Conservation (phyloP, 2,329 filamentous ascomycete genomes). For the Penicillium decumbens region DNA sequence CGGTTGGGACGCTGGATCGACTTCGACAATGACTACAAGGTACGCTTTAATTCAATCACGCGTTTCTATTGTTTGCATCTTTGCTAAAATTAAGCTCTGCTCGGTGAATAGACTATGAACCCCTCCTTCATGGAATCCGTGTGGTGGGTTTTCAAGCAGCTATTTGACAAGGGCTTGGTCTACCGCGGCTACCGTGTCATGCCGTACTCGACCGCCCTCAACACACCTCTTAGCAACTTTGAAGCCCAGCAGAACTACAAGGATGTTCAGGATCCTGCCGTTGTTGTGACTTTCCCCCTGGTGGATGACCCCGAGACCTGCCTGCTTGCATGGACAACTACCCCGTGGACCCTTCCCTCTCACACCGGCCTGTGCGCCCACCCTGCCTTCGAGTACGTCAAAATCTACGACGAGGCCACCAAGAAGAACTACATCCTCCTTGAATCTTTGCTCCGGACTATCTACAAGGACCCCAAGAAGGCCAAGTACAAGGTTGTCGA, state of each 20-base stretch:
- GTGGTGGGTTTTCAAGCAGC: constrained; percentile 87
- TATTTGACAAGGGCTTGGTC: constrained; percentile 83
- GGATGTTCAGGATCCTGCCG: constrained; percentile 82
- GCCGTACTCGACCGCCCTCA: constrained; percentile 89
- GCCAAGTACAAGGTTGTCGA: constrained; percentile 81
- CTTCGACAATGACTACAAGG: constrained; percentile 96
- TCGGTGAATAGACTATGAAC: constrained; percentile 69
- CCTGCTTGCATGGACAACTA: constrained; percentile 85
- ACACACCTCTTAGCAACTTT: constrained; percentile 86
- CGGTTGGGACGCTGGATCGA: constrained; percentile 92
- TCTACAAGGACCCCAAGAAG: constrained; percentile 95
- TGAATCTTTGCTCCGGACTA: constrained; percentile 70
- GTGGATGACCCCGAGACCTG: constrained; percentile 68
- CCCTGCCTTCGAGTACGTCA: constrained; percentile 80
- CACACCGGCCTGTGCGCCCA: constrained; percentile 73
- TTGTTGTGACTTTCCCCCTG: constrained; percentile 84
- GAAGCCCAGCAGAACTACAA: constrained; percentile 95
- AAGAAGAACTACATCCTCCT: constrained; percentile 81
- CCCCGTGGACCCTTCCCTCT: constrained; percentile 79
- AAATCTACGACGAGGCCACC: constrained; percentile 76
- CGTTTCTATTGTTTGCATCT: not conserved
- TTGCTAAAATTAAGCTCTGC: not conserved
- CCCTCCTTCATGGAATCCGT: constrained; percentile 90
- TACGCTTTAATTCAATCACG: constrained; percentile 24
- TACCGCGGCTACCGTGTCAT: constrained; percentile 90